Evolutionary conservation across 257 asterid species (phyloP), one percentile per base, ranked within the genome.

Genomic region (Gentiana dahurica): DNA sequence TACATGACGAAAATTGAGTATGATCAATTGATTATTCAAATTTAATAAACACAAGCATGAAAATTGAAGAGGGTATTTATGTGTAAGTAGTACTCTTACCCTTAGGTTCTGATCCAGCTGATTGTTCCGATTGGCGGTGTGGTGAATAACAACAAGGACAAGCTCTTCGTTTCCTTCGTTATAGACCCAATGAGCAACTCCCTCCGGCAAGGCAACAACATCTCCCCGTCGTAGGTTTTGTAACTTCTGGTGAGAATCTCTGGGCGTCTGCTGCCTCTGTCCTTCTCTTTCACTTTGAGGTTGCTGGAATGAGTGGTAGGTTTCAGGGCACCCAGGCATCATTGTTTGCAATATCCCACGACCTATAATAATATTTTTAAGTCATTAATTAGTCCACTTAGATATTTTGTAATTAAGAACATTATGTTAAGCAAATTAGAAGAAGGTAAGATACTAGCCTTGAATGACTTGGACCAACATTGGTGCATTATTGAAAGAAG

Each of bases 91-190:
- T 10, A 12, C 45, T 35, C 5, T 8, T 68, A 81, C 94, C 72
- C 94, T 81, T 69, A 74, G 67, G 6, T 65, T 65, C 11, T 55
- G 78, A 66, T 84, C 89, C 1, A 84, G 83, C 64, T 81, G 89
- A 70, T 84, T 84, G 53, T 62, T 63, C 3, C 67, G 68, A 51
- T 68, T 79, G 53, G 77, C 49, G 37, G 80, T 75, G 62, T 84
- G 86, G 34, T 78, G 85, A 68, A 84, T 68, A 2, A 83, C 77
- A 12, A 84, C 76, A 3, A 83, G 71, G 11, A 72, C 65, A 3
- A 79, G 65, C 0, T 54, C 69, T 15, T 70, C 77, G 0, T 65
- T 46, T 0, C 81, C 89, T n/a, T 76, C 61, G 76, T 84, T 84
- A 67, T 84, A 78, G 0, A 67, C 49, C 94, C 94, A 84, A 32